A percentile compares a stretch with the other conserved stretches of the same genome.
phyloP scores from a whole-genome alignment of 139 green algal genomes.

The Chlorella sp. region DNA sequence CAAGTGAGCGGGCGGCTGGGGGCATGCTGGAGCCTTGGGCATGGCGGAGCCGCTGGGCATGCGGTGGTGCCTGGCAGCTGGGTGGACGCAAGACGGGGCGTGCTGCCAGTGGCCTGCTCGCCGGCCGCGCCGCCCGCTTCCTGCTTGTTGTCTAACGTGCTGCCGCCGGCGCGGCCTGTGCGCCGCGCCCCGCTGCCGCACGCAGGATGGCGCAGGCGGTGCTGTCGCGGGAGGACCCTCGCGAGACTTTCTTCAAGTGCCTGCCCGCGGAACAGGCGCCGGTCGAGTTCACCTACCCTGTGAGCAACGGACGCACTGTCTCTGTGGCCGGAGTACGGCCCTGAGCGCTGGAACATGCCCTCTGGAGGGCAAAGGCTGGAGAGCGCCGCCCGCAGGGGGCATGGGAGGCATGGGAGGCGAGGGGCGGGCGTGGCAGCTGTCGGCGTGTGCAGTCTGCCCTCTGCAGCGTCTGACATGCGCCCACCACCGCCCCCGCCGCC shows the following conservation, averaged over 20 bases:
- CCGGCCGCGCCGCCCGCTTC: too few relatives aligned
- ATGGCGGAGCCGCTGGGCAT: background rate
- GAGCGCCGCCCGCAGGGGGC: too few relatives aligned
- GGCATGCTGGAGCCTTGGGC: background rate
- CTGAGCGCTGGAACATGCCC: too few relatives aligned
- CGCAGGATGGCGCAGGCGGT: conserved; percentile 56
- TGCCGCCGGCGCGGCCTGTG: background rate
- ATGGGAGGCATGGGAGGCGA: too few relatives aligned
- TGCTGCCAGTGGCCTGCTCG: too few relatives aligned
- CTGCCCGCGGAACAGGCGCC: conserved; percentile 30
- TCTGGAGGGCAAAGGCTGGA: too few relatives aligned
- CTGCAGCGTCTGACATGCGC: too few relatives aligned
- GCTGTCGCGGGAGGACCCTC: conserved; percentile 55
- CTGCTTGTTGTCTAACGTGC: background rate
- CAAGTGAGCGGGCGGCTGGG: conserved; percentile 6
- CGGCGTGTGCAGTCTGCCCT: too few relatives aligned
- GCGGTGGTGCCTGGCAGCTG: background rate
- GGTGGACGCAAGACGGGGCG: too few relatives aligned
- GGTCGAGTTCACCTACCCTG: conserved; percentile 59
- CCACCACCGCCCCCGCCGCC: background rate
- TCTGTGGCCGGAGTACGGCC: too few relatives aligned
- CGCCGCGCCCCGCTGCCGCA: background rate
- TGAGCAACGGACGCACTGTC: too few relatives aligned
- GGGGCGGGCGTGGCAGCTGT: too few relatives aligned
- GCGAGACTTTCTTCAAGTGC: conserved; percentile 63